Evolutionary conservation across 306 rosid genomes (phyloP), one percentile per base, ranked within the genome.

Genomic region (Cicer yamashitae): DNA sequence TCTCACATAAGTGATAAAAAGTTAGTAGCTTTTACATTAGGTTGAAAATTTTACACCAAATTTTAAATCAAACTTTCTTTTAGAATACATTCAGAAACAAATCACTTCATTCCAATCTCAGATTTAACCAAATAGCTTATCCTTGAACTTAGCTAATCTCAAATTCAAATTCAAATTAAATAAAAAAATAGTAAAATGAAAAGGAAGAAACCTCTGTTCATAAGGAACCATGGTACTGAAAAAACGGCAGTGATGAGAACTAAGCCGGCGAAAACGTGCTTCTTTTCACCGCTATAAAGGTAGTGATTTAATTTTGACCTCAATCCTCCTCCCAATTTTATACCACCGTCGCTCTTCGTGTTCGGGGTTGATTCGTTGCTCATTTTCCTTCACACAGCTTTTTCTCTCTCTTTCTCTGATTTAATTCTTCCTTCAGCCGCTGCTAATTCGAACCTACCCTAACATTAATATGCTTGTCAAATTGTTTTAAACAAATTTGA

Each of bases 231-330:
- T 14, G 97, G 98, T 46, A 91, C 37, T 58, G 81, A 79, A 58
- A 91, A 91, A 53, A 84, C 82, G 39, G 80, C 85, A 73, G 83
- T 60, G 82, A 94, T 81, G 77, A 94, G 74, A 66, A 87, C 93
- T 77, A 94, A 70, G 70, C 97, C 98, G 17, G 77, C 87, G 41
- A 81, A 58, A 37, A 94, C 98, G 56, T 94, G 98, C 68, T 90
- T 94, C 70, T 93, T 93, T 2, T 93, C 96, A 0, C 98, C 97
- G 47, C 97, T 94, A 77, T 94, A 88, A 8, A 94, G 75, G 46
- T 75, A 82, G 83, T 78, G 89, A 74, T 91, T 89, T 84, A 90
- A 41, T 39, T n/a, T 90, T 5, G 89, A 84, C 82, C 85, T 83
- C 54, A 94, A 94, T 14, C 86, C 86, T 0, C 81, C 79, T 8